These are phyloP conservation scores for Climacium dendroides DNA, from an alignment of 225 moss, liverwort and hornwort genomes.

Conservation along the genomic window DNA sequence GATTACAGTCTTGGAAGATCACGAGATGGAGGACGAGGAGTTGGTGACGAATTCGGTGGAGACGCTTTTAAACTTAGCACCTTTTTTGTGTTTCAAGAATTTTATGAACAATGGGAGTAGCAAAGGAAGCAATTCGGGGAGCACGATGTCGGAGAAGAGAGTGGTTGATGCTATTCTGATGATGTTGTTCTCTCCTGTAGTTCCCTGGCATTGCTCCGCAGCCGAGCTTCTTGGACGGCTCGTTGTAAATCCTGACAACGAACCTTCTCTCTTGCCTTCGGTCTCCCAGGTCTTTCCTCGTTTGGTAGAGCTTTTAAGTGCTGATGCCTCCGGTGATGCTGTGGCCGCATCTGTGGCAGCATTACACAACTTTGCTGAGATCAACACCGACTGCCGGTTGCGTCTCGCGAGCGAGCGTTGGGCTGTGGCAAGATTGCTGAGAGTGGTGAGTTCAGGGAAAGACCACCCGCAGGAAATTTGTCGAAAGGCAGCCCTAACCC, in stretches of 20 bases:
- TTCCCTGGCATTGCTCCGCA: slow-evolving; percentile 82
- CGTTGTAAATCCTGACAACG: slow-evolving; percentile 96
- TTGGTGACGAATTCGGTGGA: slow-evolving; percentile 81
- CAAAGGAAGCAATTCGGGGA: slow-evolving; percentile 39
- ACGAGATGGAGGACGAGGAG: slow-evolving; percentile 87
- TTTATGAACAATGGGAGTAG: slow-evolving; percentile 57
- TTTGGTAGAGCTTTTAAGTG: slow-evolving; percentile 71
- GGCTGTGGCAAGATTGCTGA: slow-evolving; percentile 65
- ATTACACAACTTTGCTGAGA: slow-evolving; percentile 88
- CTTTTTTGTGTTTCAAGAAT: slow-evolving; percentile 64
- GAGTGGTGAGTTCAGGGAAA: slow-evolving; percentile 47
- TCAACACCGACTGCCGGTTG: slow-evolving; percentile 83
- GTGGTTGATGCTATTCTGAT: slow-evolving; percentile 61
- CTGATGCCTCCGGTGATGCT: slow-evolving; percentile 45
- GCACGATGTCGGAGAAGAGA: slow-evolving; percentile 49
- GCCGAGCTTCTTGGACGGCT: slow-evolving; percentile 85
- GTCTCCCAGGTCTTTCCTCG: slow-evolving; percentile 68
- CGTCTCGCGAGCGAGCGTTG: slow-evolving; percentile 88
- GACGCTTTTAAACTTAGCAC: slow-evolving; percentile 75
- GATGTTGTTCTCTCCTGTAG: slow-evolving; percentile 66
- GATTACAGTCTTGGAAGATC: slow-evolving; percentile 72
- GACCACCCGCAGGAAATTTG: slow-evolving; percentile 63
- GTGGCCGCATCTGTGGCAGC: slow-evolving; percentile 92
- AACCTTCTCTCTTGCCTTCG: slow-evolving; percentile 63
- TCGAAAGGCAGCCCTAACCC: slow-evolving; percentile 76